Evolutionary conservation across 2,329 filamentous ascomycete genomes (phyloP), one percentile per base, ranked within the genome.

Genomic region (Penicillium sp.): DNA sequence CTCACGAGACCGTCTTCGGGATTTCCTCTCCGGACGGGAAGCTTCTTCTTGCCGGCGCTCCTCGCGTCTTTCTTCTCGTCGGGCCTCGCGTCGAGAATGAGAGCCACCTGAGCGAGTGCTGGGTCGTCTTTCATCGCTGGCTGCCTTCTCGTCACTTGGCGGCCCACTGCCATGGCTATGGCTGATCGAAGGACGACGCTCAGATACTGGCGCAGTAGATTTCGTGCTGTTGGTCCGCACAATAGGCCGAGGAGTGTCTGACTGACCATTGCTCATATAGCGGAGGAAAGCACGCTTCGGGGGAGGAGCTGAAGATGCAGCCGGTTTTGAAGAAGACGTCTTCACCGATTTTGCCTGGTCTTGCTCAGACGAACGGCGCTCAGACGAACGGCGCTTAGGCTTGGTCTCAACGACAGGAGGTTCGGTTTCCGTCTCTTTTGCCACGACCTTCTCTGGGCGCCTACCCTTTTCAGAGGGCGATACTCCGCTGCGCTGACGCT

Each of bases 261-360:
- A 75, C 37, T 75, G 67, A n/a, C 72, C 76, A 14, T 68, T 69
- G 14, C 68, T 70, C 63, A 77, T 71, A 50, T 71, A 75, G 24
- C 69, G 67, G 31, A 73, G 54, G 55, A 71, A 71, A 34, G 67
- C 65, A 40, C 67, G 63, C 18, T 54, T 64, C 10, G 60, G 59
- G 10, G 55, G 55, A 11, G 65, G 55, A 2, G 58, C 29, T 3
- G 66, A 56, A 14, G 61, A 46, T 6, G 66, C 54, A 5, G 52
- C 48, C 23, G 62, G 56, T 54, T 67, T 71, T 4, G 73, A 70
- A 7, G 70, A 68, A 16, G 62, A 55, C 19, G 55, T 54, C 26
- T 61, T 65, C 6, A 56, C 54, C 6, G 67, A 60, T 21, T 57
- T 60, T 10, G 57, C 43, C 29, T 61, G 62, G 36, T 66, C 62